Evolutionary conservation across 192 early-diverging fungal species (phyloP).

Genomic region (Mycoemilia scoparia): DNA sequence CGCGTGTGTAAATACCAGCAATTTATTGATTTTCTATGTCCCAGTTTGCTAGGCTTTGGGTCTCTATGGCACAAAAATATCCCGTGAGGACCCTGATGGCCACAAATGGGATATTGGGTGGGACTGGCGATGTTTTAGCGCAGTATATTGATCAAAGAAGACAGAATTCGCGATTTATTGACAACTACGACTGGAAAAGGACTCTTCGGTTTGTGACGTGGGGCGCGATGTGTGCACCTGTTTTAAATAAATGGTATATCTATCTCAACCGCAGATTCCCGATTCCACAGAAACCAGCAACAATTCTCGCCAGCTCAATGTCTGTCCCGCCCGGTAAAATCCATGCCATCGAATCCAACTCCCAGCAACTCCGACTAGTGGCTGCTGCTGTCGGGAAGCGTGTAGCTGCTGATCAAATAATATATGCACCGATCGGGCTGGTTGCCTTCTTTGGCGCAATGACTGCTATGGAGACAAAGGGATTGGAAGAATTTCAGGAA

Average conservation of each 20-base stretch:
- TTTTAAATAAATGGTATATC: constrained; percentile 49
- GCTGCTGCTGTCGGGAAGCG: constrained; percentile 23
- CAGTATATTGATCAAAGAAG: constrained; percentile 30
- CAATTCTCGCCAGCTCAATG: too few species aligned
- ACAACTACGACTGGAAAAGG: constrained; percentile 21
- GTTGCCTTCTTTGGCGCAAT: constrained; percentile 43
- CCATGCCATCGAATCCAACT: not conserved
- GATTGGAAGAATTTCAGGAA: constrained; percentile 25
- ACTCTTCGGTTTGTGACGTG: constrained; percentile 44
- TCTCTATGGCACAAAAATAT: too few species aligned
- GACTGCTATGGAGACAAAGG: constrained; percentile 36
- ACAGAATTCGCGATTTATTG: constrained; percentile 4
- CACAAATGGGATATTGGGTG: constrained; percentile 47
- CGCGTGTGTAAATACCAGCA: too few species aligned
- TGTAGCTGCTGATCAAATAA: constrained; percentile 37
- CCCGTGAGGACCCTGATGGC: constrained; percentile 43
- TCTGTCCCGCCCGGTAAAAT: too few species aligned
- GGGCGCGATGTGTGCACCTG: constrained; percentile 46
- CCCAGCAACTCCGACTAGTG: constrained; percentile 3
- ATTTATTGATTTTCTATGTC: too few species aligned
- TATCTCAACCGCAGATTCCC: constrained; percentile 47
- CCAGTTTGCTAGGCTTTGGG: too few species aligned
- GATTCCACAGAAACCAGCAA: constrained; percentile 4
- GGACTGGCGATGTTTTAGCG: constrained; percentile 41
- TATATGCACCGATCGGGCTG: constrained; percentile 53